Conservation (phyloP, 75 land plant species). For the Pinus taeda region DNA sequence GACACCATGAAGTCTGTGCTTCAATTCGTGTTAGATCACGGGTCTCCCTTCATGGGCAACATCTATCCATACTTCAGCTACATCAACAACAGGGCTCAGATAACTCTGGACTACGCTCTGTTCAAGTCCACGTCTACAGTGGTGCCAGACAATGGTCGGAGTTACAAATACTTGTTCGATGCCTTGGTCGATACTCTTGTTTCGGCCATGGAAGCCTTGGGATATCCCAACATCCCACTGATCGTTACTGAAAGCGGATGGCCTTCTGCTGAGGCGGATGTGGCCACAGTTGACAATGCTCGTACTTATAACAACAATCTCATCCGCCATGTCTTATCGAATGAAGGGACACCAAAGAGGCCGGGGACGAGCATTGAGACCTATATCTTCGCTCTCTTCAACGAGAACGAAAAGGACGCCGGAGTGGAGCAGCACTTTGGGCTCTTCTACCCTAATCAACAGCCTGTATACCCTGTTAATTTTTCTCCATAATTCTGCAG, state of each 20-base stretch:
- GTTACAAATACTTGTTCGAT: constrained; percentile 36
- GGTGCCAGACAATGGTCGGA: constrained; percentile 7
- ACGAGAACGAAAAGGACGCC: constrained; percentile 65
- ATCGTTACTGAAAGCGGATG: constrained; percentile 53
- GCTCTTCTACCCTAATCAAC: constrained; percentile 23
- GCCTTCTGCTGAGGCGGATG: constrained; percentile 31
- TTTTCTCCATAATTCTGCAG: too few relatives aligned
- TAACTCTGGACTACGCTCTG: constrained; percentile 21
- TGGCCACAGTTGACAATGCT: constrained; percentile 41
- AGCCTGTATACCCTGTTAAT: neutral
- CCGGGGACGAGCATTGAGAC: constrained; percentile 50
- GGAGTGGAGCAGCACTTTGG: constrained; percentile 66
- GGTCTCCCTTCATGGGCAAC: constrained; percentile 39
- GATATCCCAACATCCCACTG: constrained; percentile 10
- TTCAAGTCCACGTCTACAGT: constrained; percentile 11
- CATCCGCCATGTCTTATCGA: constrained; percentile 33
- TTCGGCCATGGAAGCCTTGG: constrained; percentile 30
- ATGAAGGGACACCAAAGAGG: constrained; percentile 57
- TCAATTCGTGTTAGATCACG: constrained; percentile 12
- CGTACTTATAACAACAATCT: constrained; percentile 50
- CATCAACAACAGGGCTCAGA: neutral
- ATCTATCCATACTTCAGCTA: constrained; percentile 42
- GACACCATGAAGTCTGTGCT: constrained; percentile 12
- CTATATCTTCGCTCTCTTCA: constrained; percentile 66
- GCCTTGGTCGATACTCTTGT: constrained; percentile 42